Percentiles rank a stretch among this genome's conserved stretches.
phyloP scores from a whole-genome alignment of 495 filamentous ascomycete genomes.

The Talaromyces borbonicus region DNA sequence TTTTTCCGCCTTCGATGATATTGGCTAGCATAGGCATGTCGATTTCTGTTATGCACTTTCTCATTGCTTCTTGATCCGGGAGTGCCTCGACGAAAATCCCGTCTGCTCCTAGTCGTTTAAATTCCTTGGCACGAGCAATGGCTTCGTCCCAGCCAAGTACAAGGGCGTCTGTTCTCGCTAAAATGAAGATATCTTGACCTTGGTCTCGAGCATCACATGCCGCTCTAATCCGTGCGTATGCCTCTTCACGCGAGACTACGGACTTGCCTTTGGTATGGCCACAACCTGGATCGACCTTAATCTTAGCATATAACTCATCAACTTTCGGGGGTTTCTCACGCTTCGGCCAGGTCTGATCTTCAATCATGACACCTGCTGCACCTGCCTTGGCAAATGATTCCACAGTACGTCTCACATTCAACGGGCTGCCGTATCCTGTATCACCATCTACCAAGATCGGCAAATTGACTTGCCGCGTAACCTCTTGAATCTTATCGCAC shows the following conservation, averaged over 20 bases:
- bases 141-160: constrained; percentile 32
- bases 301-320: not conserved
- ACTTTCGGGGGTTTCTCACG: constrained; percentile 10
- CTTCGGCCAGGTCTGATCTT: constrained; percentile 33
- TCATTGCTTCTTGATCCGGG: constrained; percentile 29
- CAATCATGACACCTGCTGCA: constrained; percentile 32
- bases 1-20: constrained; percentile 36
- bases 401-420: constrained; percentile 33
- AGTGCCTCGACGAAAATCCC: constrained; percentile 34
- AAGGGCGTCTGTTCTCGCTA: constrained; percentile 29
- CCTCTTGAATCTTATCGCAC: constrained; percentile 32
- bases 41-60: constrained; percentile 21
- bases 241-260: constrained; percentile 32
- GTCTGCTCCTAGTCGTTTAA: constrained; percentile 27
- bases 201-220: constrained; percentile 32
- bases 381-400: constrained; percentile 28
- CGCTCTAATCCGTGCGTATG: constrained; percentile 30
- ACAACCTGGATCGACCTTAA: constrained; percentile 18
- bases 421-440: constrained; percentile 32
- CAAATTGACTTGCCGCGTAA: constrained; percentile 21
- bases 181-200: constrained; percentile 31
- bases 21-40: constrained; percentile 29
- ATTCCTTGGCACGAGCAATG: constrained; percentile 24
- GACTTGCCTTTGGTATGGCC: constrained; percentile 36
- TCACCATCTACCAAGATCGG: constrained; percentile 34